Evolutionary conservation across 1,139 yeast genomes (phyloP).

Genomic region (Lodderomyces pseudojiufengensis): DNA sequence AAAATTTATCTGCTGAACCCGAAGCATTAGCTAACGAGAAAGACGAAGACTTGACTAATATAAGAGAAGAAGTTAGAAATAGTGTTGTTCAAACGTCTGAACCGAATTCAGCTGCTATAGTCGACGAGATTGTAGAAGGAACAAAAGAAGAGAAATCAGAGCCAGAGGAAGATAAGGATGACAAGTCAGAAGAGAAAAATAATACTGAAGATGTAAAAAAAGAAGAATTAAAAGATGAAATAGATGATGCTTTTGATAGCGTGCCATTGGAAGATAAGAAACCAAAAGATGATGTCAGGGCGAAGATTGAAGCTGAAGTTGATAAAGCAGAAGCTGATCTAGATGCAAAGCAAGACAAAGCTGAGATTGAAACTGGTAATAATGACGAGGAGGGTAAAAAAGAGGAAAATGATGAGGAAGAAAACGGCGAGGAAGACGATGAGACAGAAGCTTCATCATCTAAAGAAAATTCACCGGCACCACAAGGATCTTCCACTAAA

Average conservation of each 20-base stretch:
- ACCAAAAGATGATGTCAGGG: conserved; percentile 1
- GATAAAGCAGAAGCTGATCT: conserved; percentile 1
- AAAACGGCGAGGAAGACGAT: conserved; percentile 22
- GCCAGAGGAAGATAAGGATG: not conserved
- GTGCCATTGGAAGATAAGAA: conserved; percentile 4
- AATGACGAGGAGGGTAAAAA: conserved; percentile 2
- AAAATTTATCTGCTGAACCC: too few species aligned
- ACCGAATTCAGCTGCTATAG: too few species aligned
- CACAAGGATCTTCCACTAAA: conserved; percentile 7
- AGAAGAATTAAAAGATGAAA: conserved; percentile 3
- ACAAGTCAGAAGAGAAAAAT: not conserved
- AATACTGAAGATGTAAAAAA: not conserved
- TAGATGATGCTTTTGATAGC: conserved; percentile 11
- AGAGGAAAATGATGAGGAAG: conserved; percentile 6
- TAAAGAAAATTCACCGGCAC: conserved; percentile 1
- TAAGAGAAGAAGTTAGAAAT: too few species aligned
- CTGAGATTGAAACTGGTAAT: not conserved
- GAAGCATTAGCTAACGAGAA: too few species aligned
- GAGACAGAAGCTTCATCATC: conserved; percentile 10
- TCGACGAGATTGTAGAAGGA: too few species aligned
- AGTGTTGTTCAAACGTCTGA: too few species aligned
- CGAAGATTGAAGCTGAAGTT: conserved; percentile 1
- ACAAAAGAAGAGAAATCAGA: not conserved
- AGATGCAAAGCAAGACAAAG: conserved; percentile 4
- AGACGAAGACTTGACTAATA: too few species aligned